Base-by-base conservation (phyloP, 495 filamentous ascomycete genomes). In the Lichenothelia convexa region DNA sequence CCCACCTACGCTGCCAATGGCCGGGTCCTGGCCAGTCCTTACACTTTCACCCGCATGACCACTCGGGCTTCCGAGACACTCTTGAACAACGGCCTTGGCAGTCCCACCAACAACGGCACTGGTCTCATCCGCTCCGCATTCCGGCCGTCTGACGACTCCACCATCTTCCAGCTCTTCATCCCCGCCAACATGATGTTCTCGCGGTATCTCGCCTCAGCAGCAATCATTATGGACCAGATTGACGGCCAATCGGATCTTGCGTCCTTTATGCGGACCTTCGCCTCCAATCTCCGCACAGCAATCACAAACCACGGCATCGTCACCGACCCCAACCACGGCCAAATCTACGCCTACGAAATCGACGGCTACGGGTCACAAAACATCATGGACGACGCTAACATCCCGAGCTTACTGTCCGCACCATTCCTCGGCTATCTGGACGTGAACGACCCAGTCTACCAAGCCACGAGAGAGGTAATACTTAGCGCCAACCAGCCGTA, bases 131-230 rank as follows among this genome's bases (percentile, higher is more conserved):
- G 73, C 9, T 68, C 65, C 11, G 69, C 68, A 1, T 77, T 78
- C 57, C 59, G 73, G 3, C 73, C 73, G 0, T 71, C 65, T 21
- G 75, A 80, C 48, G 75, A 80, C 47, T 41, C 57, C 15, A 69
- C 67, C 1, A 65, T 69, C 34, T 73, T 58, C 38, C 68, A 73
- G 47, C 59, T 71, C 13, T 57, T 74, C 40, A 63, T 80, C 21
- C 75, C 75, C 1, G 62, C 66, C 3, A 80, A 78, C 39, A 78
- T 78, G 75, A 75, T 77, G 66, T 69, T 73, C 35, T 62, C 70
- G 8, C 48, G 58, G 6, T 73, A 70, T 40, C 62, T 78, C 23
- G 59, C 64, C 32, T 57, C 61, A 8, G 62, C 64, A 3, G 58
- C 64, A 0, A 40, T 49, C 7, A 73, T 78, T 47, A 70, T 71